Evolutionary conservation across 2,329 filamentous ascomycete species (phyloP), one percentile per base, ranked within the genome.

Genomic region (Coniella lustricola): DNA sequence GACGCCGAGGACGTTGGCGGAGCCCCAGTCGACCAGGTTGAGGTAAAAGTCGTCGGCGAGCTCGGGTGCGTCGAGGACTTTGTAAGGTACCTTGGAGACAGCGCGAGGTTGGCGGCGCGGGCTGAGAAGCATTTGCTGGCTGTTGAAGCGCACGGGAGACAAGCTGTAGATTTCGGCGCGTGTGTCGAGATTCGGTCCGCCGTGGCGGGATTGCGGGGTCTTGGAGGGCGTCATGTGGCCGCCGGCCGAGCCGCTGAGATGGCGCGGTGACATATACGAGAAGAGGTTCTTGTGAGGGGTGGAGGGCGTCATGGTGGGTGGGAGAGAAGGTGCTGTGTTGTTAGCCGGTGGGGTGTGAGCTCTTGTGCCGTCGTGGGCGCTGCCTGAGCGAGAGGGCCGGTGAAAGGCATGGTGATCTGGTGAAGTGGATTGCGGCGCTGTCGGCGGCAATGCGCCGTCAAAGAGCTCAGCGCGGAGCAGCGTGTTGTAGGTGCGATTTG

Each of bases 251-350:
- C 80, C 78, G 49, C 73, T 79, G 61, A 85, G 79, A 59, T 88
- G 81, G 20, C 76, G 74, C 2, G 87, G 85, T 3, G 87, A 90
- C 67, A 88, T 83, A 64, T 95, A 96, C 21, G 86, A 88, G 64
- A 98, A 97, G 34, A 98, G 79, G 57, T 98, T 98, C 70, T 96
- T 97, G 67, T 95, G 90, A 9, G 93, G 93, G 3, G 93, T 98
- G 1, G 91, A 95, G 0, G 93, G 93, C 0, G 91, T 95, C 50
- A 93, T 75, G 49, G 81, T 84, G 2, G 85, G 79, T 10, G 87
- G 83, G n/a, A 90, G 67, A 20, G 79, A 74, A 12, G 81, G 73
- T 13, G 76, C 70, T 13, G 81, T 72, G 57, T 82, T 72, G 57
- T 82, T 81, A 50, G 77, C 81, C 21, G 90, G 90, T 39, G 90